A percentile compares a stretch with the other conserved stretches of the same genome.
Evolutionary conservation across 331 rosid genomes (phyloP).

Genomic region (Malus hybrid): DNA sequence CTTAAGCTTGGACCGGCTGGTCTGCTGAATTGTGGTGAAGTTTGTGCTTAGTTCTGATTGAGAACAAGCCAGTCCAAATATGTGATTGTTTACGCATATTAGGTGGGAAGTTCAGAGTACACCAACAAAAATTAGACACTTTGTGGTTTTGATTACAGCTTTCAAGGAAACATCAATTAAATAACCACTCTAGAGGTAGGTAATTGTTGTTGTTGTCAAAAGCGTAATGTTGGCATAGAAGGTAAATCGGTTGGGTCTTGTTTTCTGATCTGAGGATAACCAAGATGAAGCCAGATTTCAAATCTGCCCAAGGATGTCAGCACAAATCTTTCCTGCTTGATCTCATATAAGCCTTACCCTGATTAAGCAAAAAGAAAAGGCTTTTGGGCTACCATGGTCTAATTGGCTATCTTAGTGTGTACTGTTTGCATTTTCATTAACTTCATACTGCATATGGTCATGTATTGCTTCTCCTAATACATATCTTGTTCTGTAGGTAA

Average conservation of each 20-base stretch:
- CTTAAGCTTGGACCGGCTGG: neutral
- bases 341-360: too few relatives aligned
- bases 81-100: neutral
- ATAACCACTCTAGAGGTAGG: neutral
- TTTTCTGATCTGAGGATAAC: neutral
- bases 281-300: neutral
- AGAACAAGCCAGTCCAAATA: too few relatives aligned
- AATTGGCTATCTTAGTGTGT: neutral
- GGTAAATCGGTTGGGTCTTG: too few relatives aligned
- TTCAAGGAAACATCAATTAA: neutral
- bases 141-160: neutral
- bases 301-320: neutral
- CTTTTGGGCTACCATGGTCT: neutral
- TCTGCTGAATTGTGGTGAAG: neutral
- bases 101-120: neutral
- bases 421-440: neutral
- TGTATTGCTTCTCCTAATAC: neutral
- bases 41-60: neutral
- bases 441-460: neutral
- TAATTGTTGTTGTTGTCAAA: conserved; percentile 15
- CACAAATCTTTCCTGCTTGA: neutral
- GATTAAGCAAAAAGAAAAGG: neutral
- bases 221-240: neutral
- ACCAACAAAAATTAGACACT: neutral
- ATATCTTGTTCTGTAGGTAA: conserved; percentile 29